Conservation (phyloP, 2,329 filamentous ascomycete species). For the Apiospora kogelbergensis region DNA sequence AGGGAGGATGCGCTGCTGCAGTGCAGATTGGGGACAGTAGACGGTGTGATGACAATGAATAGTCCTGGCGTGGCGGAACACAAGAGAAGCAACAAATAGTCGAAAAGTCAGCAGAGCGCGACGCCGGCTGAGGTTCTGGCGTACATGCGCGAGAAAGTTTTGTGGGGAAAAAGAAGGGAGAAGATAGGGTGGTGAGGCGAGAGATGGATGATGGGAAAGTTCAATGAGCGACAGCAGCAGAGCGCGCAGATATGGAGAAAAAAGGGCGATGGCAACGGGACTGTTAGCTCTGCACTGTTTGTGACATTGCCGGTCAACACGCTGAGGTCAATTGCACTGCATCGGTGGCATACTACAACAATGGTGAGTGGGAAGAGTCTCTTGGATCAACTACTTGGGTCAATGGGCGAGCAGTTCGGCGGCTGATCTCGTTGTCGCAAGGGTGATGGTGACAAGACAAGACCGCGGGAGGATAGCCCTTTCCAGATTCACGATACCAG, state of each 20-base stretch:
- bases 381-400: not conserved
- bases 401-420: not conserved
- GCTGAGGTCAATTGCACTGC: conserved; percentile 26
- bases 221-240: conserved; percentile 13
- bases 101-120: conserved; percentile 5
- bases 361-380: conserved; percentile 5
- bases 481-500: conserved; percentile 1
- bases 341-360: conserved; percentile 14
- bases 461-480: not conserved
- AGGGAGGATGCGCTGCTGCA: not conserved
- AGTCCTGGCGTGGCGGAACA: not conserved
- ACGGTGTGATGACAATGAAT: not conserved
- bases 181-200: conserved; percentile 14
- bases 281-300: conserved; percentile 26
- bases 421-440: not conserved
- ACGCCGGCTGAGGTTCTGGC: not conserved
- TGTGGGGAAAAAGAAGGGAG: conserved; percentile 10
- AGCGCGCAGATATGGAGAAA: not conserved
- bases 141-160: conserved; percentile 6
- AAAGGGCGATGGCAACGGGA: conserved; percentile 13
- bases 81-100: not conserved
- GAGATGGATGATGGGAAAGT: conserved; percentile 16
- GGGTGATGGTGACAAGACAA: not conserved
- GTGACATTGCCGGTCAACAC: conserved; percentile 27
- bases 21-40: not conserved